A percentile compares a stretch with the other conserved stretches of the same genome.
phyloP scores from a whole-genome alignment of 1,284 basidiomycete genomes.

The Chiua sp. region DNA sequence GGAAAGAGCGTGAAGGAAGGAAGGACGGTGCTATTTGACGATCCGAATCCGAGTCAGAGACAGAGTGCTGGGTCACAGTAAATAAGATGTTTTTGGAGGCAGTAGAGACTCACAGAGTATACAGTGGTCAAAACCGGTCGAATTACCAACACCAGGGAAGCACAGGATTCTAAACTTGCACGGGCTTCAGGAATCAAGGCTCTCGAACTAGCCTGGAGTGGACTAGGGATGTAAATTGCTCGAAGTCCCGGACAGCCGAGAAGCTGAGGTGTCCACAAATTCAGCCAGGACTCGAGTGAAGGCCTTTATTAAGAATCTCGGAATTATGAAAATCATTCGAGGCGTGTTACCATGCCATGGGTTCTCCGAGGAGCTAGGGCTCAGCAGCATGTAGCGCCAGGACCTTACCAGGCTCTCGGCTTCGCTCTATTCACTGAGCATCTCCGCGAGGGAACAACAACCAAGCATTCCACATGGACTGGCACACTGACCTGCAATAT shows the following conservation, averaged over 20 bases:
- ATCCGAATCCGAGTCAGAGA: neutral
- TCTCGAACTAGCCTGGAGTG: neutral
- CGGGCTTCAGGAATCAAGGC: neutral
- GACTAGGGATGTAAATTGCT: neutral
- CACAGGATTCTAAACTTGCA: neutral
- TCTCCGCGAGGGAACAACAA: constrained; percentile 15
- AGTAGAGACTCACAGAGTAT: constrained; percentile 1
- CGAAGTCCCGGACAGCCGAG: neutral
- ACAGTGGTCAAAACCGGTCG: neutral
- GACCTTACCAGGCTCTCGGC: neutral
- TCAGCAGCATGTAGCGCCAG: neutral
- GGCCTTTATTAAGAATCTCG: constrained; percentile 12
- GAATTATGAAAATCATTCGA: constrained; percentile 1
- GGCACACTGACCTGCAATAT: neutral
- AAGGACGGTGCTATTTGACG: neutral
- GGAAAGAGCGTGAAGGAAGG: neutral
- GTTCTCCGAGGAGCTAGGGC: neutral
- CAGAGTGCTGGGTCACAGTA: neutral
- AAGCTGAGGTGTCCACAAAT: constrained; percentile 3
- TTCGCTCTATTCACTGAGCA: neutral
- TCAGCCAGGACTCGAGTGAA: neutral
- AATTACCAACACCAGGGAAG: neutral
- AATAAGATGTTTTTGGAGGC: neutral
- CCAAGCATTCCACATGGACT: constrained; percentile 9
- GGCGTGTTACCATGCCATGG: neutral